Percentiles rank a stretch among this genome's conserved stretches.
Conservation (phyloP, 495 filamentous ascomycete species). For the Acidomyces sp. region DNA sequence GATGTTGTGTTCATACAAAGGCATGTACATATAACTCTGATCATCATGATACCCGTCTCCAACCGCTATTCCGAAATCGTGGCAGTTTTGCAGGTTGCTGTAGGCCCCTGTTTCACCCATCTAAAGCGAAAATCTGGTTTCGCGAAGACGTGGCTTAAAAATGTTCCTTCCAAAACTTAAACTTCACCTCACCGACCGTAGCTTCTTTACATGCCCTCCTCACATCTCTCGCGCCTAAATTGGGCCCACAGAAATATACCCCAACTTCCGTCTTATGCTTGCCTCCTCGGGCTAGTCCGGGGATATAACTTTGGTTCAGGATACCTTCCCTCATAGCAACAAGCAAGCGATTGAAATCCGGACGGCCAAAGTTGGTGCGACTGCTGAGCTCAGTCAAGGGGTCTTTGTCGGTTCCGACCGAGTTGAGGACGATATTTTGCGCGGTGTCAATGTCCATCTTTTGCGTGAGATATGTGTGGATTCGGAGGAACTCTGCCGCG, state of each 20-base stretch:
- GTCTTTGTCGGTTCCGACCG: conserved; percentile 72
- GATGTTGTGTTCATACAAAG: no score
- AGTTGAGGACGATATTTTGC: conserved; percentile 93
- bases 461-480: conserved; percentile 96
- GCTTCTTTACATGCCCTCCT: conserved; percentile 60
- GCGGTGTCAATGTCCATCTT: conserved; percentile 80
- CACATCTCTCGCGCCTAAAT: conserved; percentile 70
- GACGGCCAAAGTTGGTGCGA: conserved; percentile 89
- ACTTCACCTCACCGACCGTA: conserved; percentile 64
- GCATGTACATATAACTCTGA: conserved; percentile 5
- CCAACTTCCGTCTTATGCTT: conserved; percentile 61
- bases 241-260: conserved; percentile 94
- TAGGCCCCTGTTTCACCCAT: no score
- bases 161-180: conserved; percentile 99
- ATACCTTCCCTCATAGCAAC: conserved; percentile 79
- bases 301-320: conserved; percentile 68
- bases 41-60: conserved; percentile 12
- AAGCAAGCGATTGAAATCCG: conserved; percentile 77
- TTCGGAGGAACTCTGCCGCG: conserved; percentile 78
- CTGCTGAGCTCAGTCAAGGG: conserved; percentile 82
- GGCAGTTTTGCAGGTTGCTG: no score
- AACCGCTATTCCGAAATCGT: no score
- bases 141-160: no score
- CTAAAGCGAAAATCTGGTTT: no score
- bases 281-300: conserved; percentile 56